Evolutionary conservation across 495 filamentous ascomycete species (phyloP).

Genomic region (Acidomyces sp.): DNA sequence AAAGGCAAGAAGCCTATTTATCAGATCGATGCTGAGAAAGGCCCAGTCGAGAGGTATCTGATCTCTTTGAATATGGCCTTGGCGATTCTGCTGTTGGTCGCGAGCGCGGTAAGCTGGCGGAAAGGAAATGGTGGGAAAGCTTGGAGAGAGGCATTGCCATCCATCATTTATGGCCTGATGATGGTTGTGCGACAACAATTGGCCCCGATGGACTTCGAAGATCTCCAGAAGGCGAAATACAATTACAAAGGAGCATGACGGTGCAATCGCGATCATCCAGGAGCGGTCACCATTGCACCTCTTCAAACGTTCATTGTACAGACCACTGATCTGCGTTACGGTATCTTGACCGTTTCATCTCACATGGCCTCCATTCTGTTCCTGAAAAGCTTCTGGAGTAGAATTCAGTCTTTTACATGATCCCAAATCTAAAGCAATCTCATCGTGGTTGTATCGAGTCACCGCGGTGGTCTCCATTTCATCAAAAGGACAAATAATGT

Average conservation of each 20-base stretch:
- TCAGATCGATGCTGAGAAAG: conserved; percentile 15
- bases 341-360: too few relatives aligned
- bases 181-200: conserved; percentile 40
- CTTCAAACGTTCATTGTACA: too few relatives aligned
- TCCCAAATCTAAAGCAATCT: too few relatives aligned
- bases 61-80: conserved; percentile 38
- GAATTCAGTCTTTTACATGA: too few relatives aligned
- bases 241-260: conserved; percentile 45
- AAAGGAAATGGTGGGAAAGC: conserved; percentile 5
- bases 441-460: too few relatives aligned
- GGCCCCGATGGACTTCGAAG: conserved; percentile 43
- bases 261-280: too few relatives aligned
- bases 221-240: conserved; percentile 42
- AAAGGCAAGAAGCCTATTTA: conserved; percentile 15
- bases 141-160: conserved; percentile 22
- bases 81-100: conserved; percentile 18
- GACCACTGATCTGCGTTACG: too few relatives aligned
- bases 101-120: conserved; percentile 9
- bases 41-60: conserved; percentile 33
- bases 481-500: too few relatives aligned
- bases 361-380: too few relatives aligned
- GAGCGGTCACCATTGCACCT: too few relatives aligned
- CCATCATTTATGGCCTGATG: conserved; percentile 35
- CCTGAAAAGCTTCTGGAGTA: too few relatives aligned
- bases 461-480: too few relatives aligned